Percentiles rank a stretch among this genome's conserved stretches.
These are phyloP conservation scores for Scytalidium sp. DNA, from an alignment of 2,329 filamentous ascomycete genomes.

Conservation along the genomic window DNA sequence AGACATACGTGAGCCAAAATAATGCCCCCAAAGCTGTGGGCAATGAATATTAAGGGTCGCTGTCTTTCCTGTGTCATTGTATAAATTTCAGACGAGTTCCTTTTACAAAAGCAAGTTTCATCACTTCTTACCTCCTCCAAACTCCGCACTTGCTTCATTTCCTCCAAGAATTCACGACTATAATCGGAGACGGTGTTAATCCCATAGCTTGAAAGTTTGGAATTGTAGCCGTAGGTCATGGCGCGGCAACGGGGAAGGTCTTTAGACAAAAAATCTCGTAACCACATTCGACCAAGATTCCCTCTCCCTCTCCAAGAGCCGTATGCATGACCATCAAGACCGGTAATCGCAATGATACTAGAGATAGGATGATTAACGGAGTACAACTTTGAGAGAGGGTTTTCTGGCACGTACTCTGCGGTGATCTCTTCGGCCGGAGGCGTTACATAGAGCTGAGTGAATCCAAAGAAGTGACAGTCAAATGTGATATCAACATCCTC, in stretches of 20 bases:
- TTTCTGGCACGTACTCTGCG: constrained; percentile 14
- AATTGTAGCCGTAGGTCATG: constrained; percentile 34
- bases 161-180: constrained; percentile 9
- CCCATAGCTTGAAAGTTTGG: constrained; percentile 24
- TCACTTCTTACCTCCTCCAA: too few species aligned
- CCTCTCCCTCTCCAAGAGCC: constrained; percentile 27
- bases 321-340: constrained; percentile 29
- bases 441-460: constrained; percentile 23
- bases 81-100: too few species aligned
- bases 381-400: too few species aligned
- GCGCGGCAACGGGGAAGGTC: constrained; percentile 25
- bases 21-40: constrained; percentile 38
- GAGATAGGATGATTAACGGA: too few species aligned
- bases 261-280: constrained; percentile 26
- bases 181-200: constrained; percentile 14
- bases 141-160: too few species aligned
- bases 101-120: too few species aligned
- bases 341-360: constrained; percentile 25
- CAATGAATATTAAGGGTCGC: constrained; percentile 37
- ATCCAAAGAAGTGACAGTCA: constrained; percentile 23
- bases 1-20: constrained; percentile 34
- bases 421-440: constrained; percentile 2
- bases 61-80: too few species aligned
- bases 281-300: constrained; percentile 24
- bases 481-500: constrained; percentile 17